phyloP scores from a whole-genome alignment of 352 stramenopile species.

The Pythium brachiatum region DNA sequence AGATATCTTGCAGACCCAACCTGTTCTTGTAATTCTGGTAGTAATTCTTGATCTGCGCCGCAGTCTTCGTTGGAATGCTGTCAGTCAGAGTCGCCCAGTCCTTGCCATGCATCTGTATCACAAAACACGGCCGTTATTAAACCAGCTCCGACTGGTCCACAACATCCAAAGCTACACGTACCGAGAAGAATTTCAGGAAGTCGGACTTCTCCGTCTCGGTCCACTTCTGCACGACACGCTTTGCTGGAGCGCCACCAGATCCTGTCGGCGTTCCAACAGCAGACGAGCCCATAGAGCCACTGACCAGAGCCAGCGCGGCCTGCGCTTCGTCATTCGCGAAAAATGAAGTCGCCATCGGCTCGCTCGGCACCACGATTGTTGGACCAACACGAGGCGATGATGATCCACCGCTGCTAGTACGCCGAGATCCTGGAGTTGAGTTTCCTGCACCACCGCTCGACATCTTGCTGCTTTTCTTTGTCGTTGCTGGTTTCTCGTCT shows the following conservation, averaged over 20 bases:
- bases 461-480: constrained; percentile 21
- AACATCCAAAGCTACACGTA: constrained; percentile 26
- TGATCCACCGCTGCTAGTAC: constrained; percentile 8
- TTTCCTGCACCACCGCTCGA: constrained; percentile 3
- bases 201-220: constrained; percentile 85
- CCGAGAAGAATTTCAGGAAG: constrained; percentile 88
- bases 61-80: constrained; percentile 87
- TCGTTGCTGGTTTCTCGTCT: constrained; percentile 15
- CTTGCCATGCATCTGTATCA: constrained; percentile 72
- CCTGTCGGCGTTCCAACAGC: constrained; percentile 20
- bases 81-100: constrained; percentile 86
- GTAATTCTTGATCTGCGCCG: constrained; percentile 92
- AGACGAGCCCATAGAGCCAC: constrained; percentile 14
- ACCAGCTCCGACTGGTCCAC: too few relatives aligned
- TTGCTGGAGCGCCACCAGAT: constrained; percentile 34
- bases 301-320: constrained; percentile 20
- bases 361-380: constrained; percentile 21
- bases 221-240: constrained; percentile 90
- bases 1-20: constrained; percentile 83
- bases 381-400: constrained; percentile 26
- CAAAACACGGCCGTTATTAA: neutral
- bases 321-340: constrained; percentile 24
- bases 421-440: neutral
- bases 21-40: constrained; percentile 94
- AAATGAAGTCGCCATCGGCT: constrained; percentile 8